Conservation (phyloP, 1,284 basidiomycete genomes). For the Gymnopus androsaceus region DNA sequence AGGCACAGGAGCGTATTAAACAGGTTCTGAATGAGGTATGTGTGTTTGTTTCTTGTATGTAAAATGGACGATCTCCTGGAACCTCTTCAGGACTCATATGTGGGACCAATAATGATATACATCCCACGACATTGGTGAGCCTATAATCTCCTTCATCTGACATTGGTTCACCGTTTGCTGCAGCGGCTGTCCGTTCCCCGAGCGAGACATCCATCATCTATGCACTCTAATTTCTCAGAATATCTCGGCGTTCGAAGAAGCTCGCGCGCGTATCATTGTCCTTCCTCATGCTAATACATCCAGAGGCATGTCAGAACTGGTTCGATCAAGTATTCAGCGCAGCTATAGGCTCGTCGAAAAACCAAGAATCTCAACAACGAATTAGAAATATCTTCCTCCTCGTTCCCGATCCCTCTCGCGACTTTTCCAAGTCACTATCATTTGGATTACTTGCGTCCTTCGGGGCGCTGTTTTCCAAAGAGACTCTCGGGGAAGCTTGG, state of each 20-base stretch:
- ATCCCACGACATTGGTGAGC: not conserved
- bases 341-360: not conserved
- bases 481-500: not conserved
- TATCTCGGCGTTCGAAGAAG: not conserved
- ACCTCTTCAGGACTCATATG: not conserved
- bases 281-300: not conserved
- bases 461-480: not conserved
- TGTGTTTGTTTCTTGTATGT: too few species aligned
- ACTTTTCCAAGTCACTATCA: not conserved
- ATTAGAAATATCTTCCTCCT: not conserved
- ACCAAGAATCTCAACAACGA: not conserved
- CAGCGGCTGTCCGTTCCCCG: not conserved
- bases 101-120: not conserved
- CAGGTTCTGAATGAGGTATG: not conserved
- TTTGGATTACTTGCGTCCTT: not conserved
- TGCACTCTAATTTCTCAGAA: not conserved
- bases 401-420: not conserved
- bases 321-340: not conserved
- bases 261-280: not conserved
- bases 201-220: not conserved
- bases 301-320: not conserved
- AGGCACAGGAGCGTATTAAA: not conserved
- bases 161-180: too few species aligned
- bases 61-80: too few species aligned
- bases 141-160: not conserved